Evolutionary conservation across 2,329 filamentous ascomycete genomes (phyloP).

Genomic region (Amauroascus verrucosus): DNA sequence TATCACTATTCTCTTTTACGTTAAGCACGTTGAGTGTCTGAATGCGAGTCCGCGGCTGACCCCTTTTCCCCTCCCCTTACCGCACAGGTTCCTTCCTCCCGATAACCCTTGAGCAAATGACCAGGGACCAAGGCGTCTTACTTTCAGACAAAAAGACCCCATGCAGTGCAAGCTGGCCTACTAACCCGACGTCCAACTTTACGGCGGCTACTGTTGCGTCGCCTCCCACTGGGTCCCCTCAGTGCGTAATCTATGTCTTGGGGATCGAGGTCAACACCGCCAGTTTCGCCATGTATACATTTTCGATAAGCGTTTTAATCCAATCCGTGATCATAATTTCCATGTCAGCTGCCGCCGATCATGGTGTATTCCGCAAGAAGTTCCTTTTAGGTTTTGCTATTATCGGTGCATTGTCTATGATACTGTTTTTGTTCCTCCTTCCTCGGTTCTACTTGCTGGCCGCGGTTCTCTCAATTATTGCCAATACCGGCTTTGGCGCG

Average conservation of each 20-base stretch:
- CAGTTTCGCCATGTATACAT: slow-evolving; percentile 57
- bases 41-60: not conserved
- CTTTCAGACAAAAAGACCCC: slow-evolving; percentile 64
- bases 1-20: slow-evolving; percentile 2
- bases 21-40: not conserved
- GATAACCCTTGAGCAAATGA: slow-evolving; percentile 86
- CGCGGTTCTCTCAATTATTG: slow-evolving; percentile 72
- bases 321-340: slow-evolving; percentile 88
- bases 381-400: slow-evolving; percentile 78
- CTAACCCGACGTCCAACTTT: slow-evolving; percentile 21
- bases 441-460: slow-evolving; percentile 70
- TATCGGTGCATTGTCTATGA: slow-evolving; percentile 68
- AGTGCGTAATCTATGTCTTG: slow-evolving; percentile 74
- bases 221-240: slow-evolving; percentile 27
- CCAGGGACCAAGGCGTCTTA: slow-evolving; percentile 81
- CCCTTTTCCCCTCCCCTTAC: not conserved
- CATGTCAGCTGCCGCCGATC: slow-evolving; percentile 91
- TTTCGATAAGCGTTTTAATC: slow-evolving; percentile 79
- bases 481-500: slow-evolving; percentile 88
- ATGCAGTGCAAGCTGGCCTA: slow-evolving; percentile 57
- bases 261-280: slow-evolving; percentile 69
- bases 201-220: slow-evolving; percentile 15
- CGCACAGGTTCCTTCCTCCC: slow-evolving; percentile 78
- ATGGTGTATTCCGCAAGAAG: slow-evolving; percentile 82
- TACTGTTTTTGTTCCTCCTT: slow-evolving; percentile 73